Base-by-base conservation (phyloP, 2,329 filamentous ascomycete genomes). In the Beauveria sp. region DNA sequence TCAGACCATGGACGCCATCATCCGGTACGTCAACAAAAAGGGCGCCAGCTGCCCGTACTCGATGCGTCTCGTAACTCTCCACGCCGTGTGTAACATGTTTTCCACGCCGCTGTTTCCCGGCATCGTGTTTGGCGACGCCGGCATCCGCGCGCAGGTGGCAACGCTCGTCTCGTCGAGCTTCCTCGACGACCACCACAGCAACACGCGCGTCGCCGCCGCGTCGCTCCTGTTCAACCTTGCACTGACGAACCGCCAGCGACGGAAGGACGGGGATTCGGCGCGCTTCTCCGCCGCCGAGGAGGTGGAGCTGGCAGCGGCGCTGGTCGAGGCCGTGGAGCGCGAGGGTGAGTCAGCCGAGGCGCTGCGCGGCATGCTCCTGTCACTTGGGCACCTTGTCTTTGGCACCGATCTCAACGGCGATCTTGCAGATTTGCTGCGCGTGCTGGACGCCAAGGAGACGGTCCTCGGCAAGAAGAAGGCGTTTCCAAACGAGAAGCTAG, bases 41-140 rank as follows among this genome's bases (percentile, higher is more conserved):
- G 59, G 59, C 43, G 70, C 76, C 9, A 73, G 77, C 1, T 89
- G 87, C 46, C 91, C 91, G 0, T 97, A 97, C 70, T 87, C 90
- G 5, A 81, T 96, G 1, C 88, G 91, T 16, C 84, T 97, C 2
- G 90, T 96, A 18, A 88, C 91, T 0, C 76, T 96, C 24, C 93
- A 97, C 67, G 82, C 93, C 69, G 82, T 85, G 1, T 96, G 91
- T 75, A 97, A 96, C 69, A 79, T 96, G 48, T 96, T 96, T 76
- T 87, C 85, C 0, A 88, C 88, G 1, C 82, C 85, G 0, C 78
- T 96, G 0, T 96, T 88, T 68, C 79, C 86, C 0, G 80, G 85
- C 2, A 82, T 87, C 64, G 78, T 93, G 9, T 76, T 89, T 7
- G 72, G 75, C 2, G 76, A 82, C 49, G 73, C 74, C 1, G 58